Base-by-base conservation (phyloP, 768 basidiomycete species). In the Xerocomellus dryophilus region DNA sequence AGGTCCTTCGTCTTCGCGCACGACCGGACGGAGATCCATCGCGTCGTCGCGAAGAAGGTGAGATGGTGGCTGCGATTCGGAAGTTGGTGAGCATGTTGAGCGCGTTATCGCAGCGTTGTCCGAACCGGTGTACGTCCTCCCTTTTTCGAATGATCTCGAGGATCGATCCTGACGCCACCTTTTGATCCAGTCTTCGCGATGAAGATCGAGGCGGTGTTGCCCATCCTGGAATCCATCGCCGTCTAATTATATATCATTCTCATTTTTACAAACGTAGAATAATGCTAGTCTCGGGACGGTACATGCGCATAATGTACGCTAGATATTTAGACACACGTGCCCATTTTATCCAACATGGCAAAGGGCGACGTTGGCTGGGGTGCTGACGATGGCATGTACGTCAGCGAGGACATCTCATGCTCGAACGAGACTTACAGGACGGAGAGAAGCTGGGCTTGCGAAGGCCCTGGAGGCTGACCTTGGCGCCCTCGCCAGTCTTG, bases 311-410 rank as follows among this genome's bases (percentile, higher is more conserved):
- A 43, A n/a, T 59, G 31, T 52, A 46, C 10, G 27, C 35, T 29
- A 23, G 27, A 49, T 25, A 2, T 20, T 60, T 43, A 60, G 31
- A 64, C 41, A 38, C 58, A 64, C 6, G 54, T 43, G 15, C 54
- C 63, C n/a, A 47, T 35, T n/a, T 47, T 67, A 21, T 64, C 64
- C 43, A 67, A 23, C 17, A 67, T 59, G 20, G 66, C 58, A 40
- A 66, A 69, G 1, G 64, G 66, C 7, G 67, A 69, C 3, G 65
- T 51, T 1, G 60, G 35, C 31, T 61, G 66, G 10, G 66, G 62
- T 27, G 66, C 66, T 67, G 54, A 23, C 34, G 18, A 40, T 5
- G 25, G 20, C 34, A 47, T 20, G 5, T 6, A 6, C 17, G 1
- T 63, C 50, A 64, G 55, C 18, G 15, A 23, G 4, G 5, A 1